A percentile compares a stretch with the other conserved stretches of the same genome.
These are phyloP conservation scores for Termitomyces sp. DNA, from an alignment of 1,284 basidiomycete genomes.

Conservation along the genomic window DNA sequence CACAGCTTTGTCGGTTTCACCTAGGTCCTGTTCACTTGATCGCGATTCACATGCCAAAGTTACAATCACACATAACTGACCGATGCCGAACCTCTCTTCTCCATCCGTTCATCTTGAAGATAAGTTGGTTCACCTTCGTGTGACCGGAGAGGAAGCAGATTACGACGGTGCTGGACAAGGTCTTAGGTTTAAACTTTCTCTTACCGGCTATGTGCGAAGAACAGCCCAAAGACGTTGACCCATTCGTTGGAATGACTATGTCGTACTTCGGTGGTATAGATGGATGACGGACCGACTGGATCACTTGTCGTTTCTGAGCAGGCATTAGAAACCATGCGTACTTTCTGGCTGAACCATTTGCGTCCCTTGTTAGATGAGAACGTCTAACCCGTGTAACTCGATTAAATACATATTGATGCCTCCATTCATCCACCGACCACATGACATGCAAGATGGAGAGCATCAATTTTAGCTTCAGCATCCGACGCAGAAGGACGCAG, in stretches of 20 bases:
- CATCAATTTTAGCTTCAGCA: background rate
- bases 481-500: conserved; percentile 6
- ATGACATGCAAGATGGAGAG: conserved; percentile 1
- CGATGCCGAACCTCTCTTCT: conserved; percentile 4
- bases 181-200: no score
- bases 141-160: background rate
- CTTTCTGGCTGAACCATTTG: background rate
- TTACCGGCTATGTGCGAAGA: no score
- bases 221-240: background rate
- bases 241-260: background rate
- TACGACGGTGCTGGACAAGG: background rate
- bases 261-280: background rate
- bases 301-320: no score
- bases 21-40: no score
- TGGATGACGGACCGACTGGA: background rate
- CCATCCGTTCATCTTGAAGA: conserved; percentile 1
- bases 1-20: background rate
- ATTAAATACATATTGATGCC: background rate
- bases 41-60: no score
- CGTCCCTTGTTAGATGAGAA: background rate
- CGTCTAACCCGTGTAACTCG: background rate
- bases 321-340: no score
- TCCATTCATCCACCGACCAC: conserved; percentile 1
- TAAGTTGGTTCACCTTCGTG: background rate
- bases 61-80: background rate